Evolutionary conservation across 805 yeast genomes (phyloP), one percentile per base, ranked within the genome.

Genomic region (Starmerella gropengiesseri): DNA sequence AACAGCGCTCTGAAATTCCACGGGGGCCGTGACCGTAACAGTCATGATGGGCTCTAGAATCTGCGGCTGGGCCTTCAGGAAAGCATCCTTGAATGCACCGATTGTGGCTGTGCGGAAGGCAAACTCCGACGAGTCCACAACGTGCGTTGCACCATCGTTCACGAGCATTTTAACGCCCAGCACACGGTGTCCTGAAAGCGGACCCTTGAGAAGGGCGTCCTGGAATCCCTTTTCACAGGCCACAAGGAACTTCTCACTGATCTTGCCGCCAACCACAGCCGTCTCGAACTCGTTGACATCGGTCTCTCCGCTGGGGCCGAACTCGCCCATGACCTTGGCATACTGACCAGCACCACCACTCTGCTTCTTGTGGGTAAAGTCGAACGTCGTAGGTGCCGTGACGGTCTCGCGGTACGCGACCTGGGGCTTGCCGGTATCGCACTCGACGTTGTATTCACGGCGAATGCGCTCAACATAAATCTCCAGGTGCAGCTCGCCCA

Each of bases 291-390:
- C 67, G 63, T 87, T 87, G 29, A 46, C 44, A 39, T 57, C 56
- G 13, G 46, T 52, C 7, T 43, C 38, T 40, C 73, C 81, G 37
- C 74, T 60, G 42, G 86, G 77, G 6, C 70, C 64, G 66, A 87
- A 62, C 44, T 69, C 73, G 61, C 99, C 97, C 64, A 86, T 81
- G 58, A 89, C 95, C 68, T 87, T 79, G 65, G 95, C 98, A 61
- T 78, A 91, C 71, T 91, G 99, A 67, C 99, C 99, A 52, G 97
- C 94, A 75, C 99, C 99, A 65, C 99, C 99, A 59, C 89, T 75
- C 70, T 91, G 99, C 62, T 86, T 89, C 74, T 91, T 91, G 71
- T 89, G 97, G 22, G 95, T 81, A 67, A 80, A 85, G 62, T 91
- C 97, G 59, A 91, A 89, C 12, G 76, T 70, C 23, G 89, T 72